A percentile compares a stretch with the other conserved stretches of the same genome.
Evolutionary conservation across 1,284 basidiomycete genomes (phyloP).

Genomic region (Crucibulum parvulum): DNA sequence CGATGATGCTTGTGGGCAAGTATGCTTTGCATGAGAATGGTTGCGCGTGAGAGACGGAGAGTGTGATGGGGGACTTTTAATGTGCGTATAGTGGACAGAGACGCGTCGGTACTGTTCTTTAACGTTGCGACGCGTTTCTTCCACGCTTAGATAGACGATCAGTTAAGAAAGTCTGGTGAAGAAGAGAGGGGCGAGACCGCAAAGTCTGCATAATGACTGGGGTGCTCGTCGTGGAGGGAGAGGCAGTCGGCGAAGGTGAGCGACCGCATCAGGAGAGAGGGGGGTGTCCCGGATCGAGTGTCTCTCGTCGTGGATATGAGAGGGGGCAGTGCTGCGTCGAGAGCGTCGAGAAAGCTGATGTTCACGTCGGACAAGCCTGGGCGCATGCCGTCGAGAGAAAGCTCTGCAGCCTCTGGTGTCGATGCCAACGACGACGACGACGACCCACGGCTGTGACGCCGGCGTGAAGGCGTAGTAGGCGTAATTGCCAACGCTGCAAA

Average conservation of each 20-base stretch:
- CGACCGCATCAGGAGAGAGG: constrained; percentile 36
- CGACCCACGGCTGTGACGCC: constrained; percentile 49
- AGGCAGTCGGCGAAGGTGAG: constrained; percentile 43
- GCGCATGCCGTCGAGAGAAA: constrained; percentile 50
- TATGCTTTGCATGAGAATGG: constrained; percentile 1
- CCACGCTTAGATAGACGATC: constrained; percentile 15
- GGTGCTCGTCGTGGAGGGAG: constrained; percentile 33
- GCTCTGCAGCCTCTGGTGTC: constrained; percentile 52
- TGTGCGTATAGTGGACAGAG: neutral
- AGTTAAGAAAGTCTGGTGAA: constrained; percentile 53
- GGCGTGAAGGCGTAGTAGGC: constrained; percentile 55
- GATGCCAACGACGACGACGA: constrained; percentile 59
- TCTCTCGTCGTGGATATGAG: constrained; percentile 24
- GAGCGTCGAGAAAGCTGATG: constrained; percentile 25
- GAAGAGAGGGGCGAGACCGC: constrained; percentile 57
- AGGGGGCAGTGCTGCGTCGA: constrained; percentile 15
- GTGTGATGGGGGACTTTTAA: neutral
- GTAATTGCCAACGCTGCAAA: constrained; percentile 60
- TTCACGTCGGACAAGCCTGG: constrained; percentile 42
- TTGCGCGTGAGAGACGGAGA: neutral
- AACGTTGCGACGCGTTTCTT: neutral
- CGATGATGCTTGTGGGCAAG: neutral
- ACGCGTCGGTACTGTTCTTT: neutral
- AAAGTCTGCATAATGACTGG: constrained; percentile 53
- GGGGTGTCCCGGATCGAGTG: constrained; percentile 27